Base-by-base conservation (phyloP, 108 stramenopile genomes). In the Skeletonema grethae region DNA sequence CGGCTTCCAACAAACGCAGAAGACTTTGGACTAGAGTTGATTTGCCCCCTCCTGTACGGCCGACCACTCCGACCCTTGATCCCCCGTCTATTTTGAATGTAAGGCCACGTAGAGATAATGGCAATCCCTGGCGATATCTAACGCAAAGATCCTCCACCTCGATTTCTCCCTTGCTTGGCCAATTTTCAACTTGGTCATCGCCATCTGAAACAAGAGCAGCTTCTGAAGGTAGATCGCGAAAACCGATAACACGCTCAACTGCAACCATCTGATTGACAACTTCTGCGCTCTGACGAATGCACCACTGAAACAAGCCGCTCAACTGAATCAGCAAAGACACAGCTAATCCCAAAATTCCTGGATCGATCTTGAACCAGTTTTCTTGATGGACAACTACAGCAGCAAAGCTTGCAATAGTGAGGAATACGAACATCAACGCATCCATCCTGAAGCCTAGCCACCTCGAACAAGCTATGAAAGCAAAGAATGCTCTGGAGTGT, bases 401-500 rank as follows among this genome's bases (percentile, higher is more conserved):
- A 24, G 96, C 70, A 74, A 95, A 91, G 50, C 82, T 84, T 15
- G 89, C 87, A 7, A 87, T 66, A 6, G 87, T 56, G 28, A 90
- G 61, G 67, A 96, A 80, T 34, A 89, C 43, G 57, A 90, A 88
- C 73, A 85, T 80, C 18, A 95, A 66, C 3, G 86, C 38, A 76
- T 98, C 97, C 90, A 98, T 90, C 45, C 92, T 75, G 69, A 93
- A 89, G 1, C 95, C 98, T 59, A 98, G 70, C 98, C 98, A 98
- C 29, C 98, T 77, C 3, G 82, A 78, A 39, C 83, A 65, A 12
- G 91, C 84, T 55, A 96, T 85, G 67, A 94, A 97, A 11, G 85
- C 84, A 65, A 94, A 97, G 70, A 91, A 96, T 0, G 92, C 86
- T 57, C 91, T 61, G 7, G 25, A 22, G 50, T 61, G 31, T 48